These are phyloP conservation scores for Coemansia umbellata DNA, from an alignment of 192 early-diverging fungal genomes.

Conservation along the genomic window DNA sequence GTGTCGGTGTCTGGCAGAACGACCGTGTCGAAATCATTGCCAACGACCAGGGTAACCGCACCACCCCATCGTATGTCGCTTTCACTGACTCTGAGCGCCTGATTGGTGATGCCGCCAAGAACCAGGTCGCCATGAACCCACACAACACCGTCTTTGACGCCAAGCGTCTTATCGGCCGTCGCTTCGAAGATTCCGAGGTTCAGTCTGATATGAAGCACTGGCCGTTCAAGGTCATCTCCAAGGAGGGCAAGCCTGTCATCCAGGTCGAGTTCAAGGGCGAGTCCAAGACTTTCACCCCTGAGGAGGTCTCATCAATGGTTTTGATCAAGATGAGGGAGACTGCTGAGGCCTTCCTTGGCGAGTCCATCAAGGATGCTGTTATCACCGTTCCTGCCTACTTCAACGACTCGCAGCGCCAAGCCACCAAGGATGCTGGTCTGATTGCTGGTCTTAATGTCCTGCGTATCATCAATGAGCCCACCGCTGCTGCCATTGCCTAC, in stretches of 20 bases:
- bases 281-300: constrained; percentile 92
- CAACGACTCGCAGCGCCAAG: constrained; percentile 99
- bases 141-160: constrained; percentile 98
- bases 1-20: constrained; percentile 66
- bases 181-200: constrained; percentile 87
- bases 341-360: constrained; percentile 88
- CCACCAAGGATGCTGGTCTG: constrained; percentile 98
- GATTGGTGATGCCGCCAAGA: constrained; percentile 99
- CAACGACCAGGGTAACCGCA: constrained; percentile 99
- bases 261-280: constrained; percentile 96
- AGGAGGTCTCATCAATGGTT: constrained; percentile 98
- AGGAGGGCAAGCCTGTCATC: constrained; percentile 85
- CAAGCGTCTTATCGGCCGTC: constrained; percentile 97
- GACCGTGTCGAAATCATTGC: constrained; percentile 93
- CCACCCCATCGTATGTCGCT: constrained; percentile 94
- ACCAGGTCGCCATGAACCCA: constrained; percentile 98
- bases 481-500: constrained; percentile 98
- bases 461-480: constrained; percentile 99
- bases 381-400: constrained; percentile 98
- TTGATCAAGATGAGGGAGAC: constrained; percentile 98
- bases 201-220: constrained; percentile 99
- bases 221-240: constrained; percentile 93
- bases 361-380: constrained; percentile 81
- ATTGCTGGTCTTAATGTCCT: constrained; percentile 96
- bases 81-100: constrained; percentile 98